Conservation (phyloP, 1,284 basidiomycete species). For the Ganoderma meredithae region DNA sequence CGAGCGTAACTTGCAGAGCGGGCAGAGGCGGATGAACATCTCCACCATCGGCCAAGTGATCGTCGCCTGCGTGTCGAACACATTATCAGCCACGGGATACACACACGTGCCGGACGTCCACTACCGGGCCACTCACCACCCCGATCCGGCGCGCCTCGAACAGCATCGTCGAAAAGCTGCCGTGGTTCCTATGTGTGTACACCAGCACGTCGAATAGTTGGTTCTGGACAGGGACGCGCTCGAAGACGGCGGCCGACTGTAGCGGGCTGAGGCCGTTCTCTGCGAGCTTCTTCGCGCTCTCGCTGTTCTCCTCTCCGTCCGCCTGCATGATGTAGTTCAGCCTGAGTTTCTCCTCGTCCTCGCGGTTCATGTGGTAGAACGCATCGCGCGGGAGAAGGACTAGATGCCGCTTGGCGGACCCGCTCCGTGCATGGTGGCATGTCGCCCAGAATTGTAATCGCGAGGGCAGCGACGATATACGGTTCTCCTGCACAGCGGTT, state of each 20-base stretch:
- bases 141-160: slow-evolving; percentile 61
- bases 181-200: slow-evolving; percentile 68
- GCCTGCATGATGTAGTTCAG: slow-evolving; percentile 52
- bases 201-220: slow-evolving; percentile 75
- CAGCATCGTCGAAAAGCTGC: slow-evolving; percentile 59
- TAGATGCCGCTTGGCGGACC: slow-evolving; percentile 63
- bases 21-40: slow-evolving; percentile 68
- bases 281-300: slow-evolving; percentile 36
- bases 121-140: slow-evolving; percentile 55
- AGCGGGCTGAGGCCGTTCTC: slow-evolving; percentile 38
- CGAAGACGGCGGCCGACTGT: slow-evolving; percentile 56
- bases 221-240: slow-evolving; percentile 67
- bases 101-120: slow-evolving; percentile 12
- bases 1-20: slow-evolving; percentile 58
- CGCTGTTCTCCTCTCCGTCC: slow-evolving; percentile 43
- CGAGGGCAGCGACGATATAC: slow-evolving; percentile 48
- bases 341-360: slow-evolving; percentile 55
- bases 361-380: slow-evolving; percentile 56
- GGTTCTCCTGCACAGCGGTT: slow-evolving; percentile 52
- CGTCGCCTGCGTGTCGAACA: slow-evolving; percentile 51
- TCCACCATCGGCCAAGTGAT: slow-evolving; percentile 81
- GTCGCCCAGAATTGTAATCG: slow-evolving; percentile 61
- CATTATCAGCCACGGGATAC: slow-evolving; percentile 11
- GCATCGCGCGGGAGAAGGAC: slow-evolving; percentile 68
- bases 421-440: slow-evolving; percentile 66